Evolutionary conservation across 495 filamentous ascomycete species (phyloP), one percentile per base, ranked within the genome.

Genomic region (Lentithecium fluviatile): DNA sequence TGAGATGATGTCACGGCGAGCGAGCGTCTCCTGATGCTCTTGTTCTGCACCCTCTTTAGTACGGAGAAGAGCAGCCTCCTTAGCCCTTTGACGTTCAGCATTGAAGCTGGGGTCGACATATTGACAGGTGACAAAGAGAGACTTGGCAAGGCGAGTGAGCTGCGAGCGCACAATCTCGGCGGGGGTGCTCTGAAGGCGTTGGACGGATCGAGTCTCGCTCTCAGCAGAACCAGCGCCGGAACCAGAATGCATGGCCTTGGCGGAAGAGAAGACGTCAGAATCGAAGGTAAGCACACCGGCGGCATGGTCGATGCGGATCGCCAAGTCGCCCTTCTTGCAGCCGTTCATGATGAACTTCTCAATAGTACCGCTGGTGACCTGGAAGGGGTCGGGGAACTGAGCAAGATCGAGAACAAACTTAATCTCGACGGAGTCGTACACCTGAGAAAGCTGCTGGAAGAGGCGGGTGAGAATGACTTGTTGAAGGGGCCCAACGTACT

Each of bases 271-370:
- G 58, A 97, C 89, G 73, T 98, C 94, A 52, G 91, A 92, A 70
- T 98, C 94, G 68, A 98, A 98, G 68, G 91, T 97, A 49, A 98
- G 84, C 47, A 96, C 86, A 52, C 95, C 91, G 24, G 91, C 89
- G 60, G 90, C 89, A 74, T 98, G 94, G 69, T 97, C 89, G 69
- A 98, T 88, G 57, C 94, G 92, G 70, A 98, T 96, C 43, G 94
- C 87, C 48, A 98, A 82, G 68, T 98, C 95, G 29, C 94, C 94
- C 82, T 98, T 98, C 84, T 98, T 98, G 82, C 94, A 97, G 60
- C 94, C 94, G 76, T 98, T 98, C 94, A 98, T 98, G 81, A 98
- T 97, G 82, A 98, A 98, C 78, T 98, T 98, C 79, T 98, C 94
- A 58, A 98, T 96, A 62, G 89, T 95, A 65, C 84, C 86, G 38